Conservation (phyloP, 192 early-diverging fungal species). For the Pilobolus umbonatus region DNA sequence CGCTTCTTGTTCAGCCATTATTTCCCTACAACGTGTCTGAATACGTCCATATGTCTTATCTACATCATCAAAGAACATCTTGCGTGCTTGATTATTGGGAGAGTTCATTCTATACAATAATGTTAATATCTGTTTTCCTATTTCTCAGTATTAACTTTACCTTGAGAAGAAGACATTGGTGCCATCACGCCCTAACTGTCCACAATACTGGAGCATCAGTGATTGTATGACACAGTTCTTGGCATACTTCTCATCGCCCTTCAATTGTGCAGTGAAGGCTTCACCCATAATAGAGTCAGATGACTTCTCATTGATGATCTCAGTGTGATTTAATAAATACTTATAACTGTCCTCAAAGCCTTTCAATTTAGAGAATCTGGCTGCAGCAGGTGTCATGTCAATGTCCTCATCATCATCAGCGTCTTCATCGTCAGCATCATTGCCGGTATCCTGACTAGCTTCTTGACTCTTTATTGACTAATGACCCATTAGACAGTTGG, state of each 20-base stretch:
- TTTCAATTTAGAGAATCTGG: slow-evolving; percentile 55
- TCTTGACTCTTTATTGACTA: slow-evolving; percentile 13
- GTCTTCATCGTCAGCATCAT: slow-evolving; percentile 37
- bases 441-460: slow-evolving; percentile 11
- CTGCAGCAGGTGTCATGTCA: slow-evolving; percentile 45
- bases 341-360: slow-evolving; percentile 55
- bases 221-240: slow-evolving; percentile 77
- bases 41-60: slow-evolving; percentile 80
- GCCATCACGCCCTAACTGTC: slow-evolving; percentile 77
- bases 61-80: slow-evolving; percentile 87
- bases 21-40: slow-evolving; percentile 61
- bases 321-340: slow-evolving; percentile 66
- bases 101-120: slow-evolving; percentile 33
- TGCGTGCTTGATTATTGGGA: slow-evolving; percentile 54
- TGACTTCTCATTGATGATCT: slow-evolving; percentile 63
- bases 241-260: slow-evolving; percentile 61
- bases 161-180: slow-evolving; percentile 79
- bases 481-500: background rate
- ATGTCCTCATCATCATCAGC: slow-evolving; percentile 57
- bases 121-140: background rate
- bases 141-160: slow-evolving; percentile 22
- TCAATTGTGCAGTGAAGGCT: slow-evolving; percentile 75
- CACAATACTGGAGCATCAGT: slow-evolving; percentile 81
- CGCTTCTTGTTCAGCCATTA: slow-evolving; percentile 45
- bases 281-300: slow-evolving; percentile 82